Evolutionary conservation across 2,329 filamentous ascomycete species (phyloP).

Genomic region (Grosmannia huntii): DNA sequence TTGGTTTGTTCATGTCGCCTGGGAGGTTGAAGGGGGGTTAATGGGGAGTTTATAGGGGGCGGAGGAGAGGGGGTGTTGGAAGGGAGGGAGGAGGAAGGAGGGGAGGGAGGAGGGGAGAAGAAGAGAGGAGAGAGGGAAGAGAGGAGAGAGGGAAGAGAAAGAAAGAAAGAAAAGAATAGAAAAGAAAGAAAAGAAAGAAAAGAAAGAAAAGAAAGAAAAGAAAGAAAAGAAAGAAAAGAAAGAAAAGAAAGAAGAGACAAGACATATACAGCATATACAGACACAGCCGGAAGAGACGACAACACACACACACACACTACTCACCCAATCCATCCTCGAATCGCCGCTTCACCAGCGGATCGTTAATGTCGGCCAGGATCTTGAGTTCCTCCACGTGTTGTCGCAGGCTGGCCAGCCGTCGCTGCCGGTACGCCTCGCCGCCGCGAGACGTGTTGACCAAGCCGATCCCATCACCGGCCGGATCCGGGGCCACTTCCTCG

Average conservation of each 20-base stretch:
- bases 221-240: too few species aligned
- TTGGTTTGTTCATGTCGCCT: conserved; percentile 94
- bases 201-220: too few species aligned
- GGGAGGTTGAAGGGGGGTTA: background rate
- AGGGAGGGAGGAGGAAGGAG: background rate
- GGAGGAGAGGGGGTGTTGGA: too few species aligned
- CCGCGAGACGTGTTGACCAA: conserved; percentile 46
- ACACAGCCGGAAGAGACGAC: too few species aligned
- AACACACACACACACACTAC: too few species aligned
- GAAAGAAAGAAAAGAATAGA: too few species aligned
- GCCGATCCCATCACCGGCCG: background rate
- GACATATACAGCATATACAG: too few species aligned
- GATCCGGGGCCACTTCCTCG: conserved; percentile 29
- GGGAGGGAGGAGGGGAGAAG: background rate
- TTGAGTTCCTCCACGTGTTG: conserved; percentile 66
- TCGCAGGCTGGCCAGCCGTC: conserved; percentile 55
- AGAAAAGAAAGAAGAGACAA: too few species aligned
- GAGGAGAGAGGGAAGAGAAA: too few species aligned
- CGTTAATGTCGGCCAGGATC: conserved; percentile 87
- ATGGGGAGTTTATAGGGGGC: background rate
- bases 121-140: background rate
- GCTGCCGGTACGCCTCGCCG: conserved; percentile 52
- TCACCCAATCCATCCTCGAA: conserved; percentile 86
- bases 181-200: too few species aligned
- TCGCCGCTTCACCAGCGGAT: conserved; percentile 80